Base-by-base conservation (phyloP, 163 green algal genomes). In the Trebouxiophyceae sp. region DNA sequence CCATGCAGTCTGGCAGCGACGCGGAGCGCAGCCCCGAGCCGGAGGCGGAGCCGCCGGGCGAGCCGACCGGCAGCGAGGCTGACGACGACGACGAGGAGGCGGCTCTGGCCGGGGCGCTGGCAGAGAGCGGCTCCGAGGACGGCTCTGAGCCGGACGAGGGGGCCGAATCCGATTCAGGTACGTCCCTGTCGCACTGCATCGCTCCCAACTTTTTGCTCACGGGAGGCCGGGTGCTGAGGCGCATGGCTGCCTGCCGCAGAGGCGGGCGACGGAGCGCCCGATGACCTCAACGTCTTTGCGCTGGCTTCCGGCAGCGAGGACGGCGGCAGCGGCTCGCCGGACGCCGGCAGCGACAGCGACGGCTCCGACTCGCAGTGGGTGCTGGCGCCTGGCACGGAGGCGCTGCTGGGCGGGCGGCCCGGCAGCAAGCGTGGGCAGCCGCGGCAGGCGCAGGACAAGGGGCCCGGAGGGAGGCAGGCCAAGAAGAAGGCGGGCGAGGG, bases 41-140 rank as follows among this genome's bases (percentile, higher is more conserved):
- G n/a, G n/a, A n/a, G n/a, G n/a, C n/a, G n/a, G n/a, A n/a, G n/a
- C n/a, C n/a, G n/a, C n/a, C n/a, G n/a, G n/a, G n/a, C n/a, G n/a
- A n/a, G n/a, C n/a, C n/a, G n/a, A n/a, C n/a, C n/a, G n/a, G n/a
- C n/a, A n/a, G n/a, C n/a, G n/a, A 24, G 16, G 59, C 31, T 33
- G 74, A 84, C 45, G 67, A 64, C 28, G 62, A 63, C n/a, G 80
- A 74, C 26, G 78, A 78, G n/a, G 69, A 72, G n/a, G 70, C 54
- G 28, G 63, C 69, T 23, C 33, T 50, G 31, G 83, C 85, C 62
- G 58, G 56, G 23, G 33, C 78, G n/a, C 61, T 85, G 47, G 74
- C 60, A 12, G 71, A 65, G 0, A 77, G 71, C 27, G 81, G 83
- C 68, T 60, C 22, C 28, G 19, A 33, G 22, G 45, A 39, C 28